Conservation (phyloP, 306 rosid genomes). For the Sesbania bispinosa region DNA sequence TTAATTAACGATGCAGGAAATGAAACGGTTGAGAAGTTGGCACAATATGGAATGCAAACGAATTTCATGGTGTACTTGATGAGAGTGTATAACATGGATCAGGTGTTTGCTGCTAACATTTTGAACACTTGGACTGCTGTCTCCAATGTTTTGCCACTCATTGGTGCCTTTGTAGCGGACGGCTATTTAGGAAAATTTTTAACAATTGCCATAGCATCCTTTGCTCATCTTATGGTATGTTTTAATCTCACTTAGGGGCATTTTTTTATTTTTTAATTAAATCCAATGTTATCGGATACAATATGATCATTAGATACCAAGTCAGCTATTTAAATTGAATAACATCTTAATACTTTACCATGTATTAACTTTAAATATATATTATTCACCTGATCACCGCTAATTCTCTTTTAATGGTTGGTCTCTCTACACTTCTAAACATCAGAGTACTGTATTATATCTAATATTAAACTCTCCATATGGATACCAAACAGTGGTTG, state of each 20-base stretch:
- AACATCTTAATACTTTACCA: too few relatives aligned
- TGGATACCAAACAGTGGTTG: too few relatives aligned
- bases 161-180: conserved; percentile 40
- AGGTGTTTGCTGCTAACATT: conserved; percentile 39
- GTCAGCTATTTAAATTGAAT: too few relatives aligned
- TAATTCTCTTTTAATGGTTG: too few relatives aligned
- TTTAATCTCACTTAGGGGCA: neutral
- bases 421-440: too few relatives aligned
- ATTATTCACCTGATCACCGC: too few relatives aligned
- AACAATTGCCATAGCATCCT: conserved; percentile 35
- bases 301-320: too few relatives aligned
- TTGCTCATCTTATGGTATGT: conserved; percentile 26
- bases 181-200: conserved; percentile 32
- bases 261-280: too few relatives aligned
- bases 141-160: conserved; percentile 12
- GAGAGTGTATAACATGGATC: conserved; percentile 42
- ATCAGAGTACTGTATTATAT: too few relatives aligned
- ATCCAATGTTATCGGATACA: too few relatives aligned
- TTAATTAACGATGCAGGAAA: conserved; percentile 33
- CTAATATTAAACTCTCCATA: too few relatives aligned
- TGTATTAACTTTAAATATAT: too few relatives aligned
- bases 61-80: conserved; percentile 44
- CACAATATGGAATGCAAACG: conserved; percentile 28
- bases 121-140: conserved; percentile 24
- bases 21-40: conserved; percentile 41